These are phyloP conservation scores for Wickerhamiella slavikovae DNA, from an alignment of 805 yeast genomes.

Conservation along the genomic window DNA sequence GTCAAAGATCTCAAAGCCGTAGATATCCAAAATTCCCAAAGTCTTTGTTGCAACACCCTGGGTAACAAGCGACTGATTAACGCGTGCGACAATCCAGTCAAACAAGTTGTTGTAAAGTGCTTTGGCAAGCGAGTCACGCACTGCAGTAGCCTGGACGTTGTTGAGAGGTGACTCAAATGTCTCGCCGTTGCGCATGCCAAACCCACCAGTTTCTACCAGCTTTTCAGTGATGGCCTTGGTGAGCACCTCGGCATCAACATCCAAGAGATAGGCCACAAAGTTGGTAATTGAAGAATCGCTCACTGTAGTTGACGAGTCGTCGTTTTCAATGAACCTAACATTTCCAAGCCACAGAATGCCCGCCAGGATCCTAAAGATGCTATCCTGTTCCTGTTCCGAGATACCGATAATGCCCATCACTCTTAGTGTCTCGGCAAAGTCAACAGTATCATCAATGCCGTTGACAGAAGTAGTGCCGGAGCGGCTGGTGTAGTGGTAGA, in stretches of 20 bases:
- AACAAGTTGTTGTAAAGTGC: constrained; percentile 82
- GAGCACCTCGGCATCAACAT: constrained; percentile 50
- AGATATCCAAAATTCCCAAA: constrained; percentile 85
- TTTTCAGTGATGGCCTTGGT: constrained; percentile 55
- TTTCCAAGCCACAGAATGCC: constrained; percentile 91
- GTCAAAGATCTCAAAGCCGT: constrained; percentile 90
- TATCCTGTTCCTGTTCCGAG: constrained; percentile 65
- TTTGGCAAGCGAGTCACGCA: constrained; percentile 85
- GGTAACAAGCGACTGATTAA: constrained; percentile 53
- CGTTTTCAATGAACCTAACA: constrained; percentile 55
- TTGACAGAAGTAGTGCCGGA: constrained; percentile 73
- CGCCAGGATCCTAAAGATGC: constrained; percentile 68
- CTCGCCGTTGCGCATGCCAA: constrained; percentile 74
- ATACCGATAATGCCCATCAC: constrained; percentile 87
- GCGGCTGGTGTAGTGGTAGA: constrained; percentile 71
- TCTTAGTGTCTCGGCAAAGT: constrained; percentile 55
- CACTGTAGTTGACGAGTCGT: constrained; percentile 64
- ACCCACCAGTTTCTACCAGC: constrained; percentile 73
- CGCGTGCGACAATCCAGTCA: constrained; percentile 91
- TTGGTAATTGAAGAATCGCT: constrained; percentile 81
- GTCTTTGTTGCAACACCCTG: constrained; percentile 28
- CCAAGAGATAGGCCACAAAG: constrained; percentile 78
- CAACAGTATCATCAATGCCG: constrained; percentile 65
- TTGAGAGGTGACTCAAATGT: constrained; percentile 88
- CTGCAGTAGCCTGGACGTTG: constrained; percentile 74